phyloP scores from a whole-genome alignment of 345 rosid species.

The Pistacia integerrima region DNA sequence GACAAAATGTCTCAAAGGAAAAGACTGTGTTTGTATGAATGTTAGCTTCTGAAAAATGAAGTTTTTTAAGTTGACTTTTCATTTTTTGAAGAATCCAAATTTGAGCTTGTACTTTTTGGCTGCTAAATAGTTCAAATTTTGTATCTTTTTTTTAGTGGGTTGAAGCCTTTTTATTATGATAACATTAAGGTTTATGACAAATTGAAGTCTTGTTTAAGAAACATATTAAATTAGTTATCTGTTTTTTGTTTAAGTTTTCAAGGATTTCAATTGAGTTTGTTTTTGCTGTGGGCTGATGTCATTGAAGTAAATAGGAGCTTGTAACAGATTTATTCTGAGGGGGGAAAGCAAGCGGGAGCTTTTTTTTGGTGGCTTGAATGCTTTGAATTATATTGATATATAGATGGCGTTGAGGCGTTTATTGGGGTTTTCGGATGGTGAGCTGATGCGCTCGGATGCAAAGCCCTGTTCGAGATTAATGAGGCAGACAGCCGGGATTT shows the following conservation, averaged over 20 bases:
- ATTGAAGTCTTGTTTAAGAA: neutral
- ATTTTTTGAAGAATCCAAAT: neutral
- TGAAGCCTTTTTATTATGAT: neutral
- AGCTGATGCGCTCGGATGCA: constrained; percentile 76
- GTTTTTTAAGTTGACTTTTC: neutral
- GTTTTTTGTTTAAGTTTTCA: neutral
- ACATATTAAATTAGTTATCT: neutral
- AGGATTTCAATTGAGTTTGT: neutral
- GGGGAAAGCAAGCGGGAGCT: neutral
- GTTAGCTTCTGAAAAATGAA: neutral
- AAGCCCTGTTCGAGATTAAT: constrained; percentile 78
- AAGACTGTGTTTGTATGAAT: neutral
- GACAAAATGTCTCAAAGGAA: constrained; percentile 28
- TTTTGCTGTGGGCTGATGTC: neutral
- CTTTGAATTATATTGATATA: neutral
- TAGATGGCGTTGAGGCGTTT: constrained; percentile 66
- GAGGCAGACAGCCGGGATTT: constrained; percentile 82
- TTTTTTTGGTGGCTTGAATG: neutral
- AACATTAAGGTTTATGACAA: neutral
- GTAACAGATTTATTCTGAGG: neutral
- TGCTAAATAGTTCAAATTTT: neutral
- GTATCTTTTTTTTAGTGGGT: neutral
- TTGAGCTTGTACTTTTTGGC: neutral
- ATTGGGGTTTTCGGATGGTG: constrained; percentile 78
- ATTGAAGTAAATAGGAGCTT: neutral